Evolutionary conservation across 108 stramenopile species (phyloP), one percentile per base, ranked within the genome.

Genomic region (Pseudonitzschia delicatissima): DNA sequence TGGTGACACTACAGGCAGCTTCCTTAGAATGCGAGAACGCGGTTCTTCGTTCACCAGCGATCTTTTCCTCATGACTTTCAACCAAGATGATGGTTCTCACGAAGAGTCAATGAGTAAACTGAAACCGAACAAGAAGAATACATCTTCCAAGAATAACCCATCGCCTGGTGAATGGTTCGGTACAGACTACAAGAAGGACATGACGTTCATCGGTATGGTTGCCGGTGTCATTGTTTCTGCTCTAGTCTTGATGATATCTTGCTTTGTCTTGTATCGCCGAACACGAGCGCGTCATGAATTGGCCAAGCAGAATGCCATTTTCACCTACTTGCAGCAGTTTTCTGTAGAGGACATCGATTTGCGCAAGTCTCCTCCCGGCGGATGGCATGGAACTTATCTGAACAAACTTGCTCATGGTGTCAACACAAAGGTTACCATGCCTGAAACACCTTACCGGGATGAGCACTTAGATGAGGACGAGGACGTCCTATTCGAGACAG

Each of bases 1-100:
- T 25, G 83, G 83, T 32, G 76, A 78, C 31, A 84, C 83, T 7
- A 58, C 52, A 31, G 83, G 83, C n/a, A 29, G 32, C 51, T 71
- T 84, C 17, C 72, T 64, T 52, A 79, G 83, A 15, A 35, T 13
- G 0, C 58, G 73, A n/a, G 50, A 31, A 8, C 39, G 35, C 26
- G 67, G 68, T 31, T 47, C 62, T 7, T 50, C 35, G 5, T 21
- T 59, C 13, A 18, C n/a, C 0, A 45, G 45, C 21, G 73, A 74
- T 67, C 36, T 67, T 11, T 74, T 74, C 53, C 52, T 74, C 17
- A 53, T 67, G 66, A 45, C 62, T 33, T 62, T 74, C 25, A 45
- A 67, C 60, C 40, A 74, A 31, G 47, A 62, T 5, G 17, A 58
- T 28, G 73, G 73, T 6, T 49, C 27, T 11, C 50, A 55, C 61